Evolutionary conservation across 1,139 yeast species (phyloP).

Genomic region (Blastobotrys buckinghamii): DNA sequence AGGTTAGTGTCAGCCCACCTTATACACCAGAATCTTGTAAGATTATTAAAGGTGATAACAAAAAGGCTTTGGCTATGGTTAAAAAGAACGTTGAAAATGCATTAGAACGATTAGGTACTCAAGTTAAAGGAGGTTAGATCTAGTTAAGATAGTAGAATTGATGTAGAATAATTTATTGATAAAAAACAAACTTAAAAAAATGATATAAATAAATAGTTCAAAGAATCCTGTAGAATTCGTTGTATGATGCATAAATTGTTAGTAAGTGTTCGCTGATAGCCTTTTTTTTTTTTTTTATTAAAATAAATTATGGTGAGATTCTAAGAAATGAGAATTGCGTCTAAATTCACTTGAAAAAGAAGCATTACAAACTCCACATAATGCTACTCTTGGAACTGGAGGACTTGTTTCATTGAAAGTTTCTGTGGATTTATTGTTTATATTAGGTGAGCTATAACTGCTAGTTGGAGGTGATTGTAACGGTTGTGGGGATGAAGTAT

Average conservation of each 20-base stretch:
- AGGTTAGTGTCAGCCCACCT: constrained; percentile 46
- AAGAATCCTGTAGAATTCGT: no score
- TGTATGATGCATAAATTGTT: no score
- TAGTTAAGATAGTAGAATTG: not conserved
- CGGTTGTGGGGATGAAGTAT: no score
- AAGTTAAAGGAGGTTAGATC: constrained; percentile 55
- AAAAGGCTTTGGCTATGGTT: constrained; percentile 43
- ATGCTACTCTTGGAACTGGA: no score
- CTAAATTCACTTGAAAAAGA: not conserved
- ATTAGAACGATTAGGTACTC: constrained; percentile 47
- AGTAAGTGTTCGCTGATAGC: no score
- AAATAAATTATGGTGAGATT: not conserved
- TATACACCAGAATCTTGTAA: constrained; percentile 39
- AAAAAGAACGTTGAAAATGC: constrained; percentile 51
- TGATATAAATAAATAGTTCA: no score
- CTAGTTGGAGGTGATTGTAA: no score
- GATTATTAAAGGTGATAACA: constrained; percentile 23
- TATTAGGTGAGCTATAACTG: no score
- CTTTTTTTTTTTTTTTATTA: not conserved
- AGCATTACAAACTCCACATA: not conserved
- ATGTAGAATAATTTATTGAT: not conserved
- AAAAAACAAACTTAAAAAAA: not conserved
- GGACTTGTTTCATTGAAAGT: no score
- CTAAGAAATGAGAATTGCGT: constrained; percentile 2
- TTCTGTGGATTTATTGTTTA: no score